Conservation (phyloP, 2,329 filamentous ascomycete genomes). For the Juglanconis oblonga region DNA sequence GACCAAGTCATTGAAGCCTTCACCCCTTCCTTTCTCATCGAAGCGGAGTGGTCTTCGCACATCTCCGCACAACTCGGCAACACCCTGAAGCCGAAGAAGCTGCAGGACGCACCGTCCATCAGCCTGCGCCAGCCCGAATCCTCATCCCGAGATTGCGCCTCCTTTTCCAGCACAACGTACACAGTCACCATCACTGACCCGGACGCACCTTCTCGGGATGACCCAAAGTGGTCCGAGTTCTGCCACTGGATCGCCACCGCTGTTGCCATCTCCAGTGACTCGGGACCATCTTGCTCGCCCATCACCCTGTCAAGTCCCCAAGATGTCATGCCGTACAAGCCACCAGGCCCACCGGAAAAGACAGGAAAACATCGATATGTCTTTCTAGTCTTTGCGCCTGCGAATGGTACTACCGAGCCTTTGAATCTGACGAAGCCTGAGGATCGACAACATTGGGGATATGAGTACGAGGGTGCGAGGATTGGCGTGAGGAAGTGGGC, state of each 20-base stretch:
- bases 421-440: slow-evolving; percentile 33
- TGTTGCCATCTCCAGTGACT: slow-evolving; percentile 20
- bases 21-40: slow-evolving; percentile 48
- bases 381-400: slow-evolving; percentile 36
- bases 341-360: slow-evolving; percentile 38
- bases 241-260: slow-evolving; percentile 43
- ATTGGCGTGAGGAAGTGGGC: slow-evolving; percentile 40
- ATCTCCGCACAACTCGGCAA: slow-evolving; percentile 51
- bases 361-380: slow-evolving; percentile 44
- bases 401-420: slow-evolving; percentile 35
- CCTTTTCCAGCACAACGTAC: slow-evolving; percentile 24
- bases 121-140: slow-evolving; percentile 24
- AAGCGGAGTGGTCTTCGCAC: slow-evolving; percentile 43
- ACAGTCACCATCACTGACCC: slow-evolving; percentile 38
- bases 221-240: slow-evolving; percentile 43
- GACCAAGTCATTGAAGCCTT: slow-evolving; percentile 57
- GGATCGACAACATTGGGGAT: slow-evolving; percentile 39
- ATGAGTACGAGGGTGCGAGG: slow-evolving; percentile 30
- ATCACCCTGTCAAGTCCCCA: slow-evolving; percentile 20
- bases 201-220: slow-evolving; percentile 38
- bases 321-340: slow-evolving; percentile 39
- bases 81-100: slow-evolving; percentile 33
- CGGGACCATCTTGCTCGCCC: slow-evolving; percentile 13
- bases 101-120: slow-evolving; percentile 33
- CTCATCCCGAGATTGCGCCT: slow-evolving; percentile 4